Conservation (phyloP, 106 monocot species). For the Xerophyta viscosa region DNA sequence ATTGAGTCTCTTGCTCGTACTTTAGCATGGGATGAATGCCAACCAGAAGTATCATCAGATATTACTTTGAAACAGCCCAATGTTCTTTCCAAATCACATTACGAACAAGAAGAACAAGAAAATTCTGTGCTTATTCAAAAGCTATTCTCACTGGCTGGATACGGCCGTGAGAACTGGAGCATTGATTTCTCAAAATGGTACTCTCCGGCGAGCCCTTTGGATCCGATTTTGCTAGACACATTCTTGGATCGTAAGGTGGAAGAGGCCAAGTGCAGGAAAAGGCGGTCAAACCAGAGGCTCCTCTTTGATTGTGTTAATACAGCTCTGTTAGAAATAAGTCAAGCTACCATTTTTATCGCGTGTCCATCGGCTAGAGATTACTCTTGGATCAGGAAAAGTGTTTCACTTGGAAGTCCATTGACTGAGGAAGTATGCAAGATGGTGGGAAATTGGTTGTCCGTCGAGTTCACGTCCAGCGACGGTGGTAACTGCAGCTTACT, state of each 20-base stretch:
- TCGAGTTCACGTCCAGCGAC: conserved; percentile 1
- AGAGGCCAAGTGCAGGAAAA: conserved; percentile 45
- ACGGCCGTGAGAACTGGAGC: conserved; percentile 21
- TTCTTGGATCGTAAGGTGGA: conserved; percentile 50
- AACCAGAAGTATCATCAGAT: conserved; percentile 6
- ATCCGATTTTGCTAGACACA: conserved; percentile 49
- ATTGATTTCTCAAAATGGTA: conserved; percentile 40
- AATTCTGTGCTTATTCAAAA: conserved; percentile 38
- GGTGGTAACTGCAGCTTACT: conserved; percentile 12
- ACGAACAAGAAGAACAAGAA: conserved; percentile 41
- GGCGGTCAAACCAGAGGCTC: conserved; percentile 61
- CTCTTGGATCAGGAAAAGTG: neutral
- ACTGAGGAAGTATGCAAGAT: conserved; percentile 32
- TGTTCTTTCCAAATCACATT: conserved; percentile 15
- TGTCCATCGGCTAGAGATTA: conserved; percentile 18
- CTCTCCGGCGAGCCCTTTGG: conserved; percentile 51
- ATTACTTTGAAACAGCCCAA: conserved; percentile 16
- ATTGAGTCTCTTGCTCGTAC: conserved; percentile 64
- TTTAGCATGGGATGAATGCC: conserved; percentile 35
- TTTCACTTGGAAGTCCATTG: conserved; percentile 4
- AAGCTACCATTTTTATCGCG: conserved; percentile 2
- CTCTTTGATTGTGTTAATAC: conserved; percentile 79
- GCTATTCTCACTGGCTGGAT: conserved; percentile 55
- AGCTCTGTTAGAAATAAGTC: conserved; percentile 43
- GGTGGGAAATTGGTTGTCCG: conserved; percentile 35